Percentiles rank a stretch among this genome's conserved stretches.
phyloP scores from a whole-genome alignment of 352 stramenopile genomes.

The Pythium coloratum region DNA sequence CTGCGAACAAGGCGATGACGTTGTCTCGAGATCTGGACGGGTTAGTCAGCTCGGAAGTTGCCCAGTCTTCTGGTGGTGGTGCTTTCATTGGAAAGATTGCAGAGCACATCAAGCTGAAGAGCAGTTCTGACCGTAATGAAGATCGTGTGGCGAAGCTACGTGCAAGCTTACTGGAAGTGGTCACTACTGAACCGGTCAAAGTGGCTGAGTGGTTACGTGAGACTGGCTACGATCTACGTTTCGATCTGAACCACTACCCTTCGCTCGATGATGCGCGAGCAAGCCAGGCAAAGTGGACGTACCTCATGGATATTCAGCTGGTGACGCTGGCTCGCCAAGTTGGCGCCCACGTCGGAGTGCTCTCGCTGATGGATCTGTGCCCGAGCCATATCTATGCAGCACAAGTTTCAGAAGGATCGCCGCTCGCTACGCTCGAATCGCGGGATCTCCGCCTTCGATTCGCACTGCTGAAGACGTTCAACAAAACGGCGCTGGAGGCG shows the following conservation, averaged over 20 bases:
- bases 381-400: constrained; percentile 50
- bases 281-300: constrained; percentile 65
- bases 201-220: constrained; percentile 50
- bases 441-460: constrained; percentile 65
- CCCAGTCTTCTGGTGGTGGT: not conserved
- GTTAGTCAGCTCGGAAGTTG: not conserved
- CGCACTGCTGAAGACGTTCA: constrained; percentile 55
- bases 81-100: not conserved
- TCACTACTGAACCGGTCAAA: constrained; percentile 28
- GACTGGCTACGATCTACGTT: constrained; percentile 59
- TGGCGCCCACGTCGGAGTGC: constrained; percentile 51
- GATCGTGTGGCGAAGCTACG: not conserved
- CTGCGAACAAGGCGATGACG: not conserved
- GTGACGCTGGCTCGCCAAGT: constrained; percentile 45
- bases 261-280: constrained; percentile 42
- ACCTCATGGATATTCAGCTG: constrained; percentile 74
- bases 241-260: constrained; percentile 49
- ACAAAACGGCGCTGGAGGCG: constrained; percentile 47
- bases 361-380: constrained; percentile 63
- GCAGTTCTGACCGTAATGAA: not conserved
- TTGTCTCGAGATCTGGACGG: not conserved
- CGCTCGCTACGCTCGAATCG: constrained; percentile 46
- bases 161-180: constrained; percentile 16
- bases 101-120: not conserved
- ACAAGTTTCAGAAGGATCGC: constrained; percentile 35